Evolutionary conservation across 805 yeast genomes (phyloP), one percentile per base, ranked within the genome.

Genomic region (Candida silvicultrix): DNA sequence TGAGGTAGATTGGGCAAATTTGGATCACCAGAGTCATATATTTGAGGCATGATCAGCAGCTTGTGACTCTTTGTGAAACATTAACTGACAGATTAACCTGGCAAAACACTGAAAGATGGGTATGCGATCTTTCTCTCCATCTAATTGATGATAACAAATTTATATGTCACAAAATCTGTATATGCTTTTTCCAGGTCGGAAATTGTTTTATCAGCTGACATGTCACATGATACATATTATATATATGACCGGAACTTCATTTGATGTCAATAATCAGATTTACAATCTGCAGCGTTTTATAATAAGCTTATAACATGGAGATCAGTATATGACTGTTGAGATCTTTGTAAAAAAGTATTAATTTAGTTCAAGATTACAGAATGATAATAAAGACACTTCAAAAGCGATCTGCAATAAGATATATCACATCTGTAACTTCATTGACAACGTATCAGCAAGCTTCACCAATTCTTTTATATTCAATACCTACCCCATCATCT

Each of bases 11-110:
- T 55, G 5, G 75, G 76, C 12, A 65, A 62, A 19, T 53, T 52
- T 1, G 76, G 75, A 46, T 71, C 75, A 7, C 60, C 67, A 1
- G 75, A 70, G 52, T 71, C 75, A 42, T 60, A 71, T 5, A 66
- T 45, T 11, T 36, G 38, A 16, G 47, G 46, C 34, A 42, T 31
- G 28, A 23, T 23, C 6, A 23, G 6, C 9, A 23, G 6, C 28
- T 23, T 23, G 6, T 7, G 28, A 10, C n/a, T n/a, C n/a, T n/a
- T n/a, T 7, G 31, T 28, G 31, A 28, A 23, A 23, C 9, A 28
- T 28, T n/a, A n/a, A n/a, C n/a, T n/a, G n/a, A n/a, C n/a, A n/a
- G n/a, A n/a, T n/a, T n/a, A n/a, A n/a, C n/a, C n/a, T n/a, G n/a
- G n/a, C n/a, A n/a, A n/a, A n/a, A n/a, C n/a, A n/a, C n/a, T n/a